A percentile compares a stretch with the other conserved stretches of the same genome.
Conservation (phyloP, 140 eudicot species). For the Anethum foeniculum region DNA sequence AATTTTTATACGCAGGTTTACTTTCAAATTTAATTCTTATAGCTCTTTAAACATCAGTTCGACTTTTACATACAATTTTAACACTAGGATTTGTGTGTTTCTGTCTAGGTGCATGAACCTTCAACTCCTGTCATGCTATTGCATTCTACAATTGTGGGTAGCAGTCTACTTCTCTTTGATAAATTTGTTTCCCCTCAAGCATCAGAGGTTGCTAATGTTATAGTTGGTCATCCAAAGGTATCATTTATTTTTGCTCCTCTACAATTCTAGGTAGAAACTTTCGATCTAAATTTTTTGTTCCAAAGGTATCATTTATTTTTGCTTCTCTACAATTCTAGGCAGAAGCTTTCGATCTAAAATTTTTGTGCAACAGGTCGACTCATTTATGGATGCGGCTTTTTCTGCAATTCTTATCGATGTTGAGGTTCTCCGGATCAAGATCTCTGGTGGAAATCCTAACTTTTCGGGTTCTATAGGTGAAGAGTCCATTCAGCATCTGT, state of each 20-base stretch:
- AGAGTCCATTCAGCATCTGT: slow-evolving; percentile 41
- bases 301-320: slow-evolving; percentile 42
- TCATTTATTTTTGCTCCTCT: not conserved
- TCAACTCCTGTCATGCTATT: slow-evolving; percentile 42
- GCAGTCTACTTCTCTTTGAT: slow-evolving; percentile 61
- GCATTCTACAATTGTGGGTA: slow-evolving; percentile 72
- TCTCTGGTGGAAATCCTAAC: slow-evolving; percentile 32
- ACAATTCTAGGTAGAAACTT: not conserved
- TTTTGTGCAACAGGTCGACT: slow-evolving; percentile 54
- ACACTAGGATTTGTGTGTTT: slow-evolving; percentile 14
- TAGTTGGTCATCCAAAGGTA: slow-evolving; percentile 76
- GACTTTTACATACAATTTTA: slow-evolving; percentile 13
- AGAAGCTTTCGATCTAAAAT: not conserved
- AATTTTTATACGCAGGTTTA: slow-evolving; percentile 49
- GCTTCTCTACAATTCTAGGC: too few relatives aligned
- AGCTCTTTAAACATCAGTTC: not conserved
- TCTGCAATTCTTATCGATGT: slow-evolving; percentile 59
- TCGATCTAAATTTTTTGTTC: too few relatives aligned
- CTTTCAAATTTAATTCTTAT: not conserved
- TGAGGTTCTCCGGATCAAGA: slow-evolving; percentile 47
- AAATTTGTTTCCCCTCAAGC: slow-evolving; percentile 65
- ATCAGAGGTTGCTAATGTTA: slow-evolving; percentile 67
- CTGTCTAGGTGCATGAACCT: slow-evolving; percentile 38
- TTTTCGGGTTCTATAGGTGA: slow-evolving; percentile 34
- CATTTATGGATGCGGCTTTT: slow-evolving; percentile 63